phyloP scores from a whole-genome alignment of 2,329 filamentous ascomycete species.

The Botrytis fragariae region DNA sequence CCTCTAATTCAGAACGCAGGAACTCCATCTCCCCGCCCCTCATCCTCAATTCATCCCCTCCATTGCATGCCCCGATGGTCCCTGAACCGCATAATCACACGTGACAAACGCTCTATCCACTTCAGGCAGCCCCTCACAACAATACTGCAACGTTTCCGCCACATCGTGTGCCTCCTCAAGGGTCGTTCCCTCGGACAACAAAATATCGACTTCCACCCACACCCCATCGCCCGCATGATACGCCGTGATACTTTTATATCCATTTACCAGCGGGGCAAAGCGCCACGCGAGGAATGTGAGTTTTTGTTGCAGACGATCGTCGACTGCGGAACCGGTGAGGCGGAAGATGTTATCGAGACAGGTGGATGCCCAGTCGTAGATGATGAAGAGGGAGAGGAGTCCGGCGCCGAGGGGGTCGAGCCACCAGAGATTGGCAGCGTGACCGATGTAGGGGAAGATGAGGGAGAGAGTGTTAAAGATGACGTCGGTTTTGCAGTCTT shows the following conservation, averaged over 20 bases:
- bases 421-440: slow-evolving; percentile 59
- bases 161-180: slow-evolving; percentile 54
- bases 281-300: slow-evolving; percentile 55
- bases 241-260: slow-evolving; percentile 50
- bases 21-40: neutral
- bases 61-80: slow-evolving; percentile 31
- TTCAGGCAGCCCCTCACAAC: slow-evolving; percentile 46
- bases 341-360: slow-evolving; percentile 56
- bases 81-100: slow-evolving; percentile 37
- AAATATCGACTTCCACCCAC: slow-evolving; percentile 58
- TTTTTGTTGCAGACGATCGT: slow-evolving; percentile 49
- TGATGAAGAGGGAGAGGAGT: slow-evolving; percentile 62
- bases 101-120: slow-evolving; percentile 41
- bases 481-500: slow-evolving; percentile 60
- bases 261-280: slow-evolving; percentile 49
- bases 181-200: slow-evolving; percentile 50
- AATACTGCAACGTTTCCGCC: slow-evolving; percentile 60
- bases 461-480: slow-evolving; percentile 60
- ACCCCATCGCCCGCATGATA: slow-evolving; percentile 61
- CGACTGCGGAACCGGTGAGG: slow-evolving; percentile 54
- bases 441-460: slow-evolving; percentile 58
- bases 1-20: too few species aligned
- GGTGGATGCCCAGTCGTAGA: slow-evolving; percentile 63
- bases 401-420: slow-evolving; percentile 59
- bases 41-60: slow-evolving; percentile 17